phyloP scores from a whole-genome alignment of 768 basidiomycete species.

The Amyloporia xantha region DNA sequence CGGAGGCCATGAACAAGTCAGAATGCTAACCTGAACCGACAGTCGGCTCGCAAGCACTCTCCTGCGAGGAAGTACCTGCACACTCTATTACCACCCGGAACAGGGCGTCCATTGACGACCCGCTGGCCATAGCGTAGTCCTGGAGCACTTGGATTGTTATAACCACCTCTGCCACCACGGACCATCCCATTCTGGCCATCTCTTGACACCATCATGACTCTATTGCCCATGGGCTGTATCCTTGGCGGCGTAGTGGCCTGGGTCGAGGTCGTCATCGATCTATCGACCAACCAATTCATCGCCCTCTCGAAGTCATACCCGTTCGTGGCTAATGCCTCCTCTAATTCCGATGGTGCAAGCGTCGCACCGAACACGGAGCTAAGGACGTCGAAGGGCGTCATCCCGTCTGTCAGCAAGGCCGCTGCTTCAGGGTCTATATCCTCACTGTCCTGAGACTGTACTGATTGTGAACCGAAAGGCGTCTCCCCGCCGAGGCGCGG shows the following conservation, averaged over 20 bases:
- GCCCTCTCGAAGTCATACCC: slow-evolving; percentile 94
- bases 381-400: slow-evolving; percentile 97
- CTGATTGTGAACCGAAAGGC: slow-evolving; percentile 1
- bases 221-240: slow-evolving; percentile 58
- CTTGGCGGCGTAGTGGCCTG: slow-evolving; percentile 31
- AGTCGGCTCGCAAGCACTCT: slow-evolving; percentile 93
- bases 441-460: slow-evolving; percentile 10
- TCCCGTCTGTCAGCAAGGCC: slow-evolving; percentile 74
- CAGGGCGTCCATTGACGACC: slow-evolving; percentile 49
- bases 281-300: slow-evolving; percentile 91
- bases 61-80: slow-evolving; percentile 97
- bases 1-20: background rate
- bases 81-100: slow-evolving; percentile 65
- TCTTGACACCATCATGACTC: slow-evolving; percentile 59
- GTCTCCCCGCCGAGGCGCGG: slow-evolving; percentile 21
- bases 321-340: slow-evolving; percentile 83
- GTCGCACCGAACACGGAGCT: slow-evolving; percentile 90
- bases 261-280: slow-evolving; percentile 44
- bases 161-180: slow-evolving; percentile 39
- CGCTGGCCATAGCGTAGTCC: slow-evolving; percentile 28
- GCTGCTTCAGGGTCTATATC: slow-evolving; percentile 45
- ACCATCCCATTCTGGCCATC: slow-evolving; percentile 34
- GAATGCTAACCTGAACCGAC: slow-evolving; percentile 82
- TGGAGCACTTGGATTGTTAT: slow-evolving; percentile 11
- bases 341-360: slow-evolving; percentile 83